Conservation (phyloP, 352 stramenopile species). For the Phytopythium aichiense region DNA sequence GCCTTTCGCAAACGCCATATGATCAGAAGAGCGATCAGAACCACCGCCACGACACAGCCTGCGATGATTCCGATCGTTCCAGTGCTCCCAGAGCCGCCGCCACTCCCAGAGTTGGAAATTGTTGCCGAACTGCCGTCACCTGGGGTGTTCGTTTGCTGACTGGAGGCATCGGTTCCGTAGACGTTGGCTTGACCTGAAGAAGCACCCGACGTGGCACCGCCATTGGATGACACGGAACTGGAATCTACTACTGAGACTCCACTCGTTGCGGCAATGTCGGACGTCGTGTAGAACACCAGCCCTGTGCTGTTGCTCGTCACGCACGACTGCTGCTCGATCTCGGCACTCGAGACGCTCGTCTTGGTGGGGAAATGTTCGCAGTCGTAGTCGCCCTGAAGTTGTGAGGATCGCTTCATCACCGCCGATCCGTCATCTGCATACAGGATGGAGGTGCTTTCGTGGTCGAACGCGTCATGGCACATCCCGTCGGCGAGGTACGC, state of each 20-base stretch:
- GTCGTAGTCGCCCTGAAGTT: not conserved
- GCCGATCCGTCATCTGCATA: not conserved
- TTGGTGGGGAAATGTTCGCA: not conserved
- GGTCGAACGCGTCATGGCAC: not conserved
- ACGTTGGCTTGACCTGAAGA: too few relatives aligned
- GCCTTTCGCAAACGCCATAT: not conserved
- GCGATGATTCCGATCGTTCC: not conserved
- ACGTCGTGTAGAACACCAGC: not conserved
- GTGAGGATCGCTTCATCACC: not conserved
- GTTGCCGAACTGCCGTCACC: too few relatives aligned
- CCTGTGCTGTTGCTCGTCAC: not conserved
- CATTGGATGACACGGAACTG: not conserved
- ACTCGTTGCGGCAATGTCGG: not conserved
- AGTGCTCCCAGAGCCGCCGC: too few relatives aligned
- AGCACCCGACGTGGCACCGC: too few relatives aligned
- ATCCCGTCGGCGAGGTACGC: not conserved
- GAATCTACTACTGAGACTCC: too few relatives aligned
- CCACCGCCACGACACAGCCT: not conserved
- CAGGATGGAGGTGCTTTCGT: not conserved
- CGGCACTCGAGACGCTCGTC: not conserved
- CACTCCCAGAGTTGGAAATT: too few relatives aligned
- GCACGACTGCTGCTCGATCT: not conserved
- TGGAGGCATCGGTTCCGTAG: too few relatives aligned
- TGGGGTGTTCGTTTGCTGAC: too few relatives aligned
- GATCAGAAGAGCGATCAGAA: not conserved